Evolutionary conservation across 2,329 filamentous ascomycete genomes (phyloP).

Genomic region (Pseudophaeomoniella oleicola): DNA sequence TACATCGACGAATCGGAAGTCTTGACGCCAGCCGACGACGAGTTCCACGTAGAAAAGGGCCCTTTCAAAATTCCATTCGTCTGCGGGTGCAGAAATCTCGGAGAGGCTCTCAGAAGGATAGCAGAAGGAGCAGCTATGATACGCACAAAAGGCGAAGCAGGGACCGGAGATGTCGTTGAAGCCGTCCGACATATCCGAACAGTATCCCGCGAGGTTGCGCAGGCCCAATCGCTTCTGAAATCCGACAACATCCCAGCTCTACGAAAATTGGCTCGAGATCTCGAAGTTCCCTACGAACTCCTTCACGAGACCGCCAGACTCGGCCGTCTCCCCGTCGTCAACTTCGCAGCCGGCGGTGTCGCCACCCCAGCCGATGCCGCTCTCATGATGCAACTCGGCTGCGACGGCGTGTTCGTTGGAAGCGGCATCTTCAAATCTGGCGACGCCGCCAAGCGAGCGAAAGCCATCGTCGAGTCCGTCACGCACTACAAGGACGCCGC

Average conservation of each 20-base stretch:
- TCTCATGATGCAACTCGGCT: constrained; percentile 97
- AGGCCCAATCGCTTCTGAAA: constrained; percentile 43
- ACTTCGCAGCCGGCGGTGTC: constrained; percentile 97
- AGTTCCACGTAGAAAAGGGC: constrained; percentile 83
- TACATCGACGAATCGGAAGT: constrained; percentile 99
- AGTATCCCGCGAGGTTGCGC: constrained; percentile 67
- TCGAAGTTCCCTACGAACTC: constrained; percentile 63
- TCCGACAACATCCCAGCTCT: constrained; percentile 52
- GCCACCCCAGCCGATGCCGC: constrained; percentile 96
- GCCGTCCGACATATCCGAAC: constrained; percentile 93
- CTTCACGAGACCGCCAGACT: constrained; percentile 77
- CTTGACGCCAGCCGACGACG: constrained; percentile 81
- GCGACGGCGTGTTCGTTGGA: constrained; percentile 94
- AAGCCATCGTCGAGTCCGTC: constrained; percentile 86
- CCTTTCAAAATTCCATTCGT: constrained; percentile 78
- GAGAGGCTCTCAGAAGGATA: constrained; percentile 82
- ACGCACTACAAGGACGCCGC: constrained; percentile 80
- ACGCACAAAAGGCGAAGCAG: constrained; percentile 94
- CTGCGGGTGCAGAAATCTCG: constrained; percentile 87
- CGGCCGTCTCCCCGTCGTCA: constrained; percentile 82
- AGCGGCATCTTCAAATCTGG: constrained; percentile 96
- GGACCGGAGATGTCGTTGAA: constrained; percentile 92
- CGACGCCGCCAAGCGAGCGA: constrained; percentile 75
- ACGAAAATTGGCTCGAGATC: constrained; percentile 63
- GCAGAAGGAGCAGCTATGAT: constrained; percentile 96